Conservation (phyloP, 345 rosid genomes). For the Acer yangbiense region DNA sequence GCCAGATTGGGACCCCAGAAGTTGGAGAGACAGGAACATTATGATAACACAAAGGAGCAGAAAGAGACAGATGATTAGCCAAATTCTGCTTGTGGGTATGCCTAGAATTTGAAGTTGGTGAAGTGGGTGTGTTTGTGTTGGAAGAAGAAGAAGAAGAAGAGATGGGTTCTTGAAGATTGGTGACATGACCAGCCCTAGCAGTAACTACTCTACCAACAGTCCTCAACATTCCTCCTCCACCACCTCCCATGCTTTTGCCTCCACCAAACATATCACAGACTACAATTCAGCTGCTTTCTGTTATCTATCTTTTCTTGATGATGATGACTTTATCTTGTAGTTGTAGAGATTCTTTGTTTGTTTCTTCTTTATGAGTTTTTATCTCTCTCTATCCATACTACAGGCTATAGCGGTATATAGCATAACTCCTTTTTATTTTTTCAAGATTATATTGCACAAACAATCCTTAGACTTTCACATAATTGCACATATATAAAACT, state of each 20-base stretch:
- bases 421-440: too few species aligned
- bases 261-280: slow-evolving; percentile 51
- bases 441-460: too few species aligned
- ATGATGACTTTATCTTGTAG: background rate
- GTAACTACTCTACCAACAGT: slow-evolving; percentile 53
- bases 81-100: slow-evolving; percentile 21
- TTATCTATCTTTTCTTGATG: background rate
- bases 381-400: background rate
- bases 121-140: slow-evolving; percentile 17
- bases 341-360: background rate
- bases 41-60: slow-evolving; percentile 32
- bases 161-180: slow-evolving; percentile 56
- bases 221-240: slow-evolving; percentile 57
- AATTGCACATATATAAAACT: too few species aligned
- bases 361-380: background rate
- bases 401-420: too few species aligned
- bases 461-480: too few species aligned
- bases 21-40: slow-evolving; percentile 36
- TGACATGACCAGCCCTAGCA: slow-evolving; percentile 41
- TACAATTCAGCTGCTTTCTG: background rate
- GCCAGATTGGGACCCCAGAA: slow-evolving; percentile 34
- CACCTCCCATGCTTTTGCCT: slow-evolving; percentile 57
- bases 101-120: slow-evolving; percentile 37
- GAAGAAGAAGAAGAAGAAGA: slow-evolving; percentile 28
- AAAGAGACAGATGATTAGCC: slow-evolving; percentile 36